A percentile compares a stretch with the other conserved stretches of the same genome.
phyloP scores from a whole-genome alignment of 208 protist species.

The Acanthamoeba royreba region DNA sequence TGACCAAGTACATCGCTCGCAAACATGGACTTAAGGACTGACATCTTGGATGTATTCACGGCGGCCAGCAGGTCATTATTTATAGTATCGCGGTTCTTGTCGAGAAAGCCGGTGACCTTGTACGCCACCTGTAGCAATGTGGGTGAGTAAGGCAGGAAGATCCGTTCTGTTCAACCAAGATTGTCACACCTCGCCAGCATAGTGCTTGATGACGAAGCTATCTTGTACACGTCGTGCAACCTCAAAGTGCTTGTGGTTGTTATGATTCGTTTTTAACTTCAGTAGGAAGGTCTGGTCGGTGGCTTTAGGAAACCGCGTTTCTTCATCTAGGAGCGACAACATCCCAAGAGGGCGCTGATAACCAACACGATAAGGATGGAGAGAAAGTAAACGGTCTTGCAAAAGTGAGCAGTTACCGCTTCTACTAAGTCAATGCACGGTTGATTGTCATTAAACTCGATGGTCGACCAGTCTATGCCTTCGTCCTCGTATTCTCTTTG shows the following conservation, averaged over 20 bases:
- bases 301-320: constrained; percentile 79
- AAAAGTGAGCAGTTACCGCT: not conserved
- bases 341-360: constrained; percentile 85
- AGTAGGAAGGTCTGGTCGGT: constrained; percentile 91
- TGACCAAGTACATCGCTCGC: not conserved
- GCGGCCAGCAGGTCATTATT: constrained; percentile 14
- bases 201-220: constrained; percentile 79
- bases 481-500: constrained; percentile 77
- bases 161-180: no score
- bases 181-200: constrained; percentile 87
- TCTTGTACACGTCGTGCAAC: not conserved
- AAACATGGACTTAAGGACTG: not conserved
- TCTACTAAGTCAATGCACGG: constrained; percentile 73
- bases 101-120: constrained; percentile 85
- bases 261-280: constrained; percentile 75
- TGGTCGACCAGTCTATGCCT: constrained; percentile 71
- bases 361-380: not conserved
- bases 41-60: not conserved
- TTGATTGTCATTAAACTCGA: constrained; percentile 82
- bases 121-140: constrained; percentile 56
- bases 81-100: constrained; percentile 88
- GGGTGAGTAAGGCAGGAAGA: not conserved
- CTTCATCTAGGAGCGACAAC: constrained; percentile 85
- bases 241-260: constrained; percentile 47
- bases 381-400: not conserved